Evolutionary conservation across 768 basidiomycete species (phyloP).

Genomic region (Kwoniella dejecticola): DNA sequence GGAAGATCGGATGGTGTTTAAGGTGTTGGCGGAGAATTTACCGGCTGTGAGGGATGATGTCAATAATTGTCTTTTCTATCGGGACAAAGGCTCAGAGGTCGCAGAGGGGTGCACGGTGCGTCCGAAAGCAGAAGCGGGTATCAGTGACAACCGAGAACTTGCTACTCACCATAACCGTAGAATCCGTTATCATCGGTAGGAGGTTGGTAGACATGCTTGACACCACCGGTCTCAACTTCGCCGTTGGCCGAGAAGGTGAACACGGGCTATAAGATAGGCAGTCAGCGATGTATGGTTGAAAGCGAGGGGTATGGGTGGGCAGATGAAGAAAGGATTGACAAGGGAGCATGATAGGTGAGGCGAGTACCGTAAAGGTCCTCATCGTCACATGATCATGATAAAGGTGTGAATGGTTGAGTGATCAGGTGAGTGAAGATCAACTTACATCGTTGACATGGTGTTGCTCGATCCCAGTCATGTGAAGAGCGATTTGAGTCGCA

Average conservation of each 20-base stretch:
- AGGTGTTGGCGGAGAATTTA: constrained; percentile 67
- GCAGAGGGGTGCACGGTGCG: too few species aligned
- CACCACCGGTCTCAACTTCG: constrained; percentile 48
- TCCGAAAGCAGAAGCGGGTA: too few species aligned
- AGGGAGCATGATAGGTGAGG: background rate
- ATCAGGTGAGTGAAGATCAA: constrained; percentile 8
- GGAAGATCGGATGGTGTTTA: constrained; percentile 74
- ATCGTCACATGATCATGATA: background rate
- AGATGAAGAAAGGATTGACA: background rate
- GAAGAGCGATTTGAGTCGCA: constrained; percentile 62
- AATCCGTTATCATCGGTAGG: constrained; percentile 68
- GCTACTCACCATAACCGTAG: constrained; percentile 54
- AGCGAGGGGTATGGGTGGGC: background rate
- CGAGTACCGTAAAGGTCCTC: constrained; percentile 6
- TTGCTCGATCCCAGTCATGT: constrained; percentile 74
- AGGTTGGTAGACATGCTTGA: constrained; percentile 70
- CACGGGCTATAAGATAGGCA: constrained; percentile 33
- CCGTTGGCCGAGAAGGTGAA: constrained; percentile 32
- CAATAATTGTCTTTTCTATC: too few species aligned
- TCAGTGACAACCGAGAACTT: too few species aligned
- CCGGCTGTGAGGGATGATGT: constrained; percentile 60
- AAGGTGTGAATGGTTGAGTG: constrained; percentile 2
- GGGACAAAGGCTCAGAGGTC: too few species aligned
- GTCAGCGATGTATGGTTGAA: background rate
- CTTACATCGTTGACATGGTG: constrained; percentile 62